Evolutionary conservation across 305 asterid genomes (phyloP), one percentile per base, ranked within the genome.

Genomic region (Ilex paraguariensis): DNA sequence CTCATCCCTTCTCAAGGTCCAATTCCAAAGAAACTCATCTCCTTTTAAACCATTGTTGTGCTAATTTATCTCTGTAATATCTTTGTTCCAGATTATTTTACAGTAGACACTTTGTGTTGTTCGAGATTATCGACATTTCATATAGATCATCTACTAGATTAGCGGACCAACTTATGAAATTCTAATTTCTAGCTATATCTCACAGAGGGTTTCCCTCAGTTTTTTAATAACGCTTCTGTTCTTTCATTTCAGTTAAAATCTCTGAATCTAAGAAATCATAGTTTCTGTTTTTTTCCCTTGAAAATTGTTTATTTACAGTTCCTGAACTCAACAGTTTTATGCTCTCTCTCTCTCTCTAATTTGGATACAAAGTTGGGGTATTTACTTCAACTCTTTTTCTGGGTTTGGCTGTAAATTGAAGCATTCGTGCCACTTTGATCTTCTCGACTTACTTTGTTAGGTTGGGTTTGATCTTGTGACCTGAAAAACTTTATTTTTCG

Each of bases 111-210:
- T 62, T 65, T 65, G 66, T 10, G 16, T 57, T 67, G 49, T 53
- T 69, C 36, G 70, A 62, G 55, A 74, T 74, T 66, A 61, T 62
- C 56, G 66, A 60, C 73, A 54, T 61, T 55, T 52, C 39, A 32
- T 60, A 54, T 0, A 57, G 42, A 36, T 36, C 42, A 5, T 36
- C 42, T 8, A 36, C 9, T 2, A 36, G 9, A 36, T 36, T 6
- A 36, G 63, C 58, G 54, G 48, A 62, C 61, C 57, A 54, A 30
- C 54, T 73, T 51, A 13, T 42, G 45, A 58, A 60, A 53, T 46
- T 61, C 59, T 66, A 3, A 15, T 63, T 59, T 68, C 74, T 56
- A 52, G 72, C 72, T 74, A 52, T 48, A 39, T 48, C 40, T 31
- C 60, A 7, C 16, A 30, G 9, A 60, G 10, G 33, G 40, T 45